A percentile compares a stretch with the other conserved stretches of the same genome.
phyloP scores from a whole-genome alignment of 805 yeast species.

The Pichia californica region DNA sequence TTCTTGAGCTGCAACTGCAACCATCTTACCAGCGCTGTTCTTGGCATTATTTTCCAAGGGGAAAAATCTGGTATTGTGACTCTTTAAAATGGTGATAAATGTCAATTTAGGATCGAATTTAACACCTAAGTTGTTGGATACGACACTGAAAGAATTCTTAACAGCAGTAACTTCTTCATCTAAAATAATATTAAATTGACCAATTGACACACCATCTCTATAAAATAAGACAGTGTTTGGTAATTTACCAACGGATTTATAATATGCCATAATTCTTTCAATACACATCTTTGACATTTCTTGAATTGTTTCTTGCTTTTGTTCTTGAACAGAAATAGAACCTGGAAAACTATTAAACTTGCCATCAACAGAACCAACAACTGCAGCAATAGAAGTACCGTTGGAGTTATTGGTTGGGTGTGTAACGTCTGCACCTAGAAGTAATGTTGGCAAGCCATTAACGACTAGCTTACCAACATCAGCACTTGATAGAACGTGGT shows the following conservation, averaged over 20 bases:
- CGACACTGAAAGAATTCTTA: constrained; percentile 16
- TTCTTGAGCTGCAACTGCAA: constrained; percentile 20
- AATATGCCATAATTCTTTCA: constrained; percentile 20
- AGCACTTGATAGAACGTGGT: constrained; percentile 17
- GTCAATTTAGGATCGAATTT: constrained; percentile 26
- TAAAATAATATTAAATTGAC: constrained; percentile 26
- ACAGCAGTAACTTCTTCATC: constrained; percentile 26
- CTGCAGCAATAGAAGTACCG: constrained; percentile 19
- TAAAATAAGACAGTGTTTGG: constrained; percentile 25
- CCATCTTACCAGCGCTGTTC: constrained; percentile 14
- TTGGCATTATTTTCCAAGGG: constrained; percentile 24
- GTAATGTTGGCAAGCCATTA: constrained; percentile 21
- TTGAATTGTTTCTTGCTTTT: constrained; percentile 19
- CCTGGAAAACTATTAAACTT: constrained; percentile 25
- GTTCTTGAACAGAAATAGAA: constrained; percentile 19
- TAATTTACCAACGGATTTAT: constrained; percentile 17
- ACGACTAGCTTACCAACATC: constrained; percentile 16
- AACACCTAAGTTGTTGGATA: constrained; percentile 12
- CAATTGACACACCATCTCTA: constrained; percentile 31
- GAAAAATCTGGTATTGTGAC: constrained; percentile 26
- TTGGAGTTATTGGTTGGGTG: constrained; percentile 22
- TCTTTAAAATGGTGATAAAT: constrained; percentile 21
- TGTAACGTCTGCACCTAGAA: constrained; percentile 27
- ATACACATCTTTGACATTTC: constrained; percentile 23
- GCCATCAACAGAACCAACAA: constrained; percentile 20